Conservation (phyloP, 192 early-diverging fungal genomes). For the Mortierella claussenii region DNA sequence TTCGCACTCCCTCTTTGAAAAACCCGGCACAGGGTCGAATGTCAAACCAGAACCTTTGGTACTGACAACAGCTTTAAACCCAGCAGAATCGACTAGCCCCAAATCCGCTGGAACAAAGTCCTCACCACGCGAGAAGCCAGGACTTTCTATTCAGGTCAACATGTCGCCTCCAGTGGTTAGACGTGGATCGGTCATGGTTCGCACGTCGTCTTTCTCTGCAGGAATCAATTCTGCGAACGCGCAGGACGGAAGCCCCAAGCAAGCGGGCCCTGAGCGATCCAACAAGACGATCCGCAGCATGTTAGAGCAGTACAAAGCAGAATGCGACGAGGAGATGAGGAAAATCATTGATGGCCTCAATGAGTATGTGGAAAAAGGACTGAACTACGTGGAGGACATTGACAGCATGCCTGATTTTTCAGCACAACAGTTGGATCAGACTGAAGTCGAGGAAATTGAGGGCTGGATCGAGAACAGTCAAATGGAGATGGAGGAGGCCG, state of each 20-base stretch:
- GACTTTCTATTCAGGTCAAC: conserved; percentile 49
- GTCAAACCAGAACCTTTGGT: conserved; percentile 23
- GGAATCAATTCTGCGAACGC: conserved; percentile 43
- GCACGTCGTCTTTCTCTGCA: conserved; percentile 47
- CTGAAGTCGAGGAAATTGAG: conserved; percentile 46
- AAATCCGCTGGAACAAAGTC: conserved; percentile 18
- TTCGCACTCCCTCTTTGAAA: conserved; percentile 45
- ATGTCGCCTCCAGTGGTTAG: conserved; percentile 29
- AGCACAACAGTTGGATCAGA: conserved; percentile 39
- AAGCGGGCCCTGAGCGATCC: conserved; percentile 35
- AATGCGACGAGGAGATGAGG: conserved; percentile 58
- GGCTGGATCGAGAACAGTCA: conserved; percentile 54
- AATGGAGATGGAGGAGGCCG: conserved; percentile 52
- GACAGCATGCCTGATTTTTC: conserved; percentile 46
- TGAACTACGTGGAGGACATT: conserved; percentile 58
- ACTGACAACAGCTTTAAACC: conserved; percentile 33
- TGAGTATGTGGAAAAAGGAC: conserved; percentile 71
- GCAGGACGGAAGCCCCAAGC: conserved; percentile 30
- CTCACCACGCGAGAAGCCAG: conserved; percentile 46
- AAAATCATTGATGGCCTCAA: conserved; percentile 73
- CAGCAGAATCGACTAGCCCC: conserved; percentile 23
- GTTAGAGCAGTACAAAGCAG: conserved; percentile 49
- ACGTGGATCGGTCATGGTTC: conserved; percentile 43
- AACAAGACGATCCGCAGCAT: conserved; percentile 50
- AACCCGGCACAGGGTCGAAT: conserved; percentile 23